Base-by-base conservation (phyloP, 2,329 filamentous ascomycete genomes). In the Corinectria fuckeliana region DNA sequence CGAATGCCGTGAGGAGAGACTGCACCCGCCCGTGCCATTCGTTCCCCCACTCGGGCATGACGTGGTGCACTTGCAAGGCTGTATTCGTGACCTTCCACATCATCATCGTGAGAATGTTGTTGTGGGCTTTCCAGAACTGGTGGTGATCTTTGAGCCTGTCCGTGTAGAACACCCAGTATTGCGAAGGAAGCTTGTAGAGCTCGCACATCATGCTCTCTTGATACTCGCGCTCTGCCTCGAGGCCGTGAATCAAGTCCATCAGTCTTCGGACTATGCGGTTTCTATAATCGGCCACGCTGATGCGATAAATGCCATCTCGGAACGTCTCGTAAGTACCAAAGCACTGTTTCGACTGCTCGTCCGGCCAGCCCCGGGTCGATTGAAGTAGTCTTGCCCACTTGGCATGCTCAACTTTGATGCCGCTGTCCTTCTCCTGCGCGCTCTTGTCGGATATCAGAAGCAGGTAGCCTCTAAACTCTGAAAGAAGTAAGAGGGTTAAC, bases 161-260 rank as follows among this genome's bases (percentile, higher is more conserved):
- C 3, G 32, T 9, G 34, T 71, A 71, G 8, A 53, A 47, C 16
- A 30, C 6, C 63, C 65, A 70, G 38, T 42, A 60, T 3, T 44
- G 5, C 9, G 44, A 32, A 3, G 64, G 58, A 14, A 63, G 41
- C 11, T 62, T 49, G 20, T 72, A 70, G 16, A 70, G 18, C 44
- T 72, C 68, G 26, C 62, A 67, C 5, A 71, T 41, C 49, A 68
- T 58, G 41, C 50, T 63, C 44, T 72, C 69, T 2, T 65, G 51
- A 7, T 61, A 52, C 21, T 45, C 41, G 21, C 63, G 52, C 51
- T 72, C 70, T 18, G 55, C 49, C 30, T 62, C 45, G 6, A 71
- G 28, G 8, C 26, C 5, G 9, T 25, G 14, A 4, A 50, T 18
- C 14, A 71, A 39, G 10, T 69, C 58, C 34, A 65, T 61, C 9